Percentiles rank a stretch among this genome's conserved stretches.
phyloP scores from a whole-genome alignment of 208 protist species.

The Acanthamoeba rhysodes region DNA sequence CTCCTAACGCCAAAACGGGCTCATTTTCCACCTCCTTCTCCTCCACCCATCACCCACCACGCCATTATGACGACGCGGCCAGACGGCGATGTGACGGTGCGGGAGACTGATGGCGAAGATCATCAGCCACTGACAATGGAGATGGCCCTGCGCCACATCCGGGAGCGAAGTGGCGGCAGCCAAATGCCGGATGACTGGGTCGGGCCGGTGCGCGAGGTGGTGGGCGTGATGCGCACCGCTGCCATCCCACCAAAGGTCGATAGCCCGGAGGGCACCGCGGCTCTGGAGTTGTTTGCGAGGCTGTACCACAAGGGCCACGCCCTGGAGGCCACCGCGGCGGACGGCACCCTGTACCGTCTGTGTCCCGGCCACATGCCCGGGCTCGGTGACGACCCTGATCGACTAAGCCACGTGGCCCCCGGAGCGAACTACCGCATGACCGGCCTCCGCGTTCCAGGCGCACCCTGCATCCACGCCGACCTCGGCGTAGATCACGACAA shows the following conservation, averaged over 20 bases:
- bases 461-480: neutral
- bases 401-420: neutral
- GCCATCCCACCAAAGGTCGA: neutral
- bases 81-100: neutral
- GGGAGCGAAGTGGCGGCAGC: too few relatives aligned
- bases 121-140: neutral
- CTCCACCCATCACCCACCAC: too few relatives aligned
- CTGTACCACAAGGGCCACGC: neutral
- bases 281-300: neutral
- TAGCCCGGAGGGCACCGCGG: neutral
- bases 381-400: neutral
- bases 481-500: neutral
- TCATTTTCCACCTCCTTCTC: neutral
- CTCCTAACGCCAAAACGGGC: too few relatives aligned
- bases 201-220: neutral
- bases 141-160: too few relatives aligned
- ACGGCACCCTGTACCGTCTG: neutral
- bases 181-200: neutral
- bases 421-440: neutral
- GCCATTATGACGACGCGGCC: neutral
- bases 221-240: neutral
- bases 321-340: neutral
- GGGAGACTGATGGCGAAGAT: neutral
- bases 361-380: neutral
- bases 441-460: neutral